Percentiles rank a stretch among this genome's conserved stretches.
phyloP scores from a whole-genome alignment of 306 rosid species.

The Fagus sylvatica region DNA sequence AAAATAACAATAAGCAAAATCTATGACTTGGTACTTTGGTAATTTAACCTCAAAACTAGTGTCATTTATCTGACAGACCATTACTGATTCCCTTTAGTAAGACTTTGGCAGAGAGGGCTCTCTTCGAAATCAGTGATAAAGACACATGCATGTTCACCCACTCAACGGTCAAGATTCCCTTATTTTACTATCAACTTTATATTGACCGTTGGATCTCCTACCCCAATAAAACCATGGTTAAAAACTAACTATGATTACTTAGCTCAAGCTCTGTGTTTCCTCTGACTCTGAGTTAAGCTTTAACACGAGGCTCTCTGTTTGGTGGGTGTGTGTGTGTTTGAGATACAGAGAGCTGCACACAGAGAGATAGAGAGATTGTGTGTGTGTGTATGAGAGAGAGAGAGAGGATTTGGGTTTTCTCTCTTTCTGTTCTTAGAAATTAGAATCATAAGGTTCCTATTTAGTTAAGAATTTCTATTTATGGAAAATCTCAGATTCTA shows the following conservation, averaged over 20 bases:
- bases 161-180: slow-evolving; percentile 60
- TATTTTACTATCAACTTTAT: slow-evolving; percentile 21
- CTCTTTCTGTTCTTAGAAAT: slow-evolving; percentile 5
- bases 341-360: slow-evolving; percentile 10
- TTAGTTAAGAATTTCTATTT: slow-evolving; percentile 17
- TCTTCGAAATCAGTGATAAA: slow-evolving; percentile 64
- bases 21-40: slow-evolving; percentile 25
- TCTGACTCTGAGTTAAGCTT: slow-evolving; percentile 35
- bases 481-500: slow-evolving; percentile 37
- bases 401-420: slow-evolving; percentile 9
- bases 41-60: background rate
- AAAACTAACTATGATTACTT: slow-evolving; percentile 48
- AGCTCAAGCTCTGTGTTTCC: background rate
- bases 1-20: background rate
- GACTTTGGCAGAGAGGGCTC: slow-evolving; percentile 32
- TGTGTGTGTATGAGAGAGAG: slow-evolving; percentile 24
- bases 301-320: slow-evolving; percentile 21
- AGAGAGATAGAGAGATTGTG: background rate
- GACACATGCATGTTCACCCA: slow-evolving; percentile 85
- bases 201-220: slow-evolving; percentile 29
- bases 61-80: slow-evolving; percentile 32
- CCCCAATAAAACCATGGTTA: slow-evolving; percentile 53
- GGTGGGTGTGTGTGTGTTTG: slow-evolving; percentile 24
- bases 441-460: slow-evolving; percentile 12
- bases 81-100: slow-evolving; percentile 32